Base-by-base conservation (phyloP, 306 rosid species). In the Mucuna pruriens region DNA sequence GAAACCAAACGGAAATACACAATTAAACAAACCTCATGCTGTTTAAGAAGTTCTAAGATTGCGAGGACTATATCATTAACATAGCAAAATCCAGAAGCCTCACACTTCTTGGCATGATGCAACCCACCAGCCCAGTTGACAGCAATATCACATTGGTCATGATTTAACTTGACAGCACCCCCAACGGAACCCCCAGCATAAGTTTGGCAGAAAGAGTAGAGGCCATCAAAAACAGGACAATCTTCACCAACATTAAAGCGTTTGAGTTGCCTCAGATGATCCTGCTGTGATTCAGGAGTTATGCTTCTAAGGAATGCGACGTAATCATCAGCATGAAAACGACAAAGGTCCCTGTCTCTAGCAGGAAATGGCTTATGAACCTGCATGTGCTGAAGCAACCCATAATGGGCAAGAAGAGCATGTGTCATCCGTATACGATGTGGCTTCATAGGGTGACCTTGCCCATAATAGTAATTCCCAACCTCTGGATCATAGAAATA, bases 401-500 rank as follows among this genome's bases (percentile, higher is more conserved):
- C 95, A 57, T 92, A 92, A 80, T 92, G 97, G 65, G 95, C 95
- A 48, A 92, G 94, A 58, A 91, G 94, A 75, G 97, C 97, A 46
- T 93, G 97, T 58, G 97, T 91, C 97, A 92, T 92, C 57, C 97
- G 60, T 22, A 92, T 92, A 20, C 97, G 91, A 85, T 93, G 97
- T 2, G 97, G 97, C 88, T 93, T 93, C 97, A 93, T 93, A n/a
- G 97, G 95, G 74, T 93, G 97, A 64, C 97, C 97, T 76, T 93
- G 97, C 22, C 97, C 97, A 72, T 93, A 93, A 81, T 93, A 93
- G 88, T 93, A 91, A 84, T 93, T 92, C 58, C 97, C 96, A 8
- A 92, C 97, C 74, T 91, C 95, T 5, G 95, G 97, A 86, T 92
- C 97, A 84, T 91, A 92, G 89, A 92, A 91, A 85, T 92, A 91